Base-by-base conservation (phyloP, 768 basidiomycete species). In the Boletus vinaceobasis region DNA sequence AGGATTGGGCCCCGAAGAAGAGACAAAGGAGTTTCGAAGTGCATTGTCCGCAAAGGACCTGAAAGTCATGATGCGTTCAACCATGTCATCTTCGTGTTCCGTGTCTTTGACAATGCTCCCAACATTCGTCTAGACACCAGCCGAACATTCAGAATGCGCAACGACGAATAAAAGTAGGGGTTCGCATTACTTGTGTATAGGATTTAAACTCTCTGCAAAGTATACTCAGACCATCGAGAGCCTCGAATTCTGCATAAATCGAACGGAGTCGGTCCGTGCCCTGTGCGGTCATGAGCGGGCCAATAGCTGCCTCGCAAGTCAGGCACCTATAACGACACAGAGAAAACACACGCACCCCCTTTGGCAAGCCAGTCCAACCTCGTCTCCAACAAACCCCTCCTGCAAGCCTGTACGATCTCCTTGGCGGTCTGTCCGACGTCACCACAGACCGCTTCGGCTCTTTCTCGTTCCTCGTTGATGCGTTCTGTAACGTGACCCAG, bases 41-140 rank as follows among this genome's bases (percentile, higher is more conserved):
- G 81, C 71, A 0, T 67, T 64, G 59, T 88, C 82, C 2, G 80
- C 78, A 35, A 81, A 76, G 7, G 75, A 65, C 64, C 88, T 90
- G 73, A 90, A 83, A 9, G 80, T 73, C 35, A 93, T 78, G 1
- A 95, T 79, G 19, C 79, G 75, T 19, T 81, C 75, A 4, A 95
- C 86, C 90, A 95, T 93, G 19, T 80, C 75, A 11, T 89, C 90
- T 51, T 93, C 93, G 14, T 73, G 74, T 6, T 72, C 71, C 4
- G 61, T 58, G 62, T 90, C 85, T 44, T 78, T 80, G 54, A 93
- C 87, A 55, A 93, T 86, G n/a, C 64, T 60, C 50, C 77, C 70
- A 2, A 91, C 89, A 0, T 71, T 75, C 27, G 67, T 70, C 89
- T 90, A 59, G 44, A 37, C 17, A 13, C 43, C 17, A 14, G 50